Evolutionary conservation across 73 alveolate genomes (phyloP).

Genomic region (Tetrahymena malaccensis): DNA sequence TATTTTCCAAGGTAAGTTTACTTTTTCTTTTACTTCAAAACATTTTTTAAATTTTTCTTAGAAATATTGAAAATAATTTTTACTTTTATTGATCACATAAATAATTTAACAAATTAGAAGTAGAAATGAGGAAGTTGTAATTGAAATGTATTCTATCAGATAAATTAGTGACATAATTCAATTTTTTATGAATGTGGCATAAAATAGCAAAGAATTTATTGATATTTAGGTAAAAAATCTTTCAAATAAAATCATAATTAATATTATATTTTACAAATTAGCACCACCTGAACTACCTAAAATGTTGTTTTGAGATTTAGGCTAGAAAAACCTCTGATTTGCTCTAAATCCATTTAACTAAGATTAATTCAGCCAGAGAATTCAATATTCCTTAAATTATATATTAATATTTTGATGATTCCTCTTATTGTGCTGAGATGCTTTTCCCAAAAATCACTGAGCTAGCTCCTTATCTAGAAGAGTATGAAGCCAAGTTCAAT

Average conservation of each 20-base stretch:
- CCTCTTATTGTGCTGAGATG: background rate
- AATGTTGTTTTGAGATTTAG: background rate
- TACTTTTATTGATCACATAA: too few species aligned
- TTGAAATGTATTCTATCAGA: background rate
- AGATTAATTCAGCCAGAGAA: background rate
- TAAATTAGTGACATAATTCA: background rate
- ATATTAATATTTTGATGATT: background rate
- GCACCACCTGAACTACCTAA: background rate
- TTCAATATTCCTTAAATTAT: background rate
- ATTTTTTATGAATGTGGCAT: background rate
- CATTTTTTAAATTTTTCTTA: too few species aligned
- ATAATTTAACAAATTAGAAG: background rate
- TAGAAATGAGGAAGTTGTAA: background rate
- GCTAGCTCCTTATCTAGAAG: background rate
- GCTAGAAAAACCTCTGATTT: background rate
- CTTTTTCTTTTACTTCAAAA: too few species aligned
- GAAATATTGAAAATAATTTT: too few species aligned
- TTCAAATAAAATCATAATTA: background rate
- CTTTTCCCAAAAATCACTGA: background rate
- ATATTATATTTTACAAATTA: background rate
- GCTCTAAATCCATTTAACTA: background rate
- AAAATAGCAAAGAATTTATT: background rate
- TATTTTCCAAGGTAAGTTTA: background rate
- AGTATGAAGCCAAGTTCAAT: background rate
- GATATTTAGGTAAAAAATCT: background rate